A percentile compares a stretch with the other conserved stretches of the same genome.
These are phyloP conservation scores for Chlorella sp. DNA, from an alignment of 139 green algal genomes.

Conservation along the genomic window DNA sequence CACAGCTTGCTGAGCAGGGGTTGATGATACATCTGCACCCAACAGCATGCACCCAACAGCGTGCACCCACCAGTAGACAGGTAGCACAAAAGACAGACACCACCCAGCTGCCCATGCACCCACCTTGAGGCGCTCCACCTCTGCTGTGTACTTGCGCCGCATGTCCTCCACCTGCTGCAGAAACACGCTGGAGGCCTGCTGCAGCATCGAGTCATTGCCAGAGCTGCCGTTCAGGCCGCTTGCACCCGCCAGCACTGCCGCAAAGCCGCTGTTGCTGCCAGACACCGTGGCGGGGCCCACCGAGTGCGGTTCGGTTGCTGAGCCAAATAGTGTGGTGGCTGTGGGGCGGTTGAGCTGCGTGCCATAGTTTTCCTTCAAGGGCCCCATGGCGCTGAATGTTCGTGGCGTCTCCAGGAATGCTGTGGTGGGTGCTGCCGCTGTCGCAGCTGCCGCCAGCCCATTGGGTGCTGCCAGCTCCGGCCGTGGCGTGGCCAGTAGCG, in stretches of 20 bases:
- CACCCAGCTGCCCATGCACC: neutral
- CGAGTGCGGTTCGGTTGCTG: too few species aligned
- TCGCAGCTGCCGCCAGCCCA: neutral
- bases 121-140: slow-evolving; percentile 53
- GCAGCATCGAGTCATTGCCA: slow-evolving; percentile 37
- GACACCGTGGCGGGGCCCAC: too few species aligned
- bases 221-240: neutral
- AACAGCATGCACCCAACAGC: neutral
- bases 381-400: neutral
- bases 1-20: neutral
- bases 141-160: slow-evolving; percentile 44
- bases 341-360: neutral
- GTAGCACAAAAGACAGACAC: too few species aligned
- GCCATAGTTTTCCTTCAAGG: slow-evolving; percentile 2
- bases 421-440: neutral
- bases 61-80: neutral
- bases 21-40: neutral
- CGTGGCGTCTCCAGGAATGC: neutral
- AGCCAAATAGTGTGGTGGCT: neutral
- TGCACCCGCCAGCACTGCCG: neutral
- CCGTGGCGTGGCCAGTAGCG: neutral
- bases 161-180: slow-evolving; percentile 52
- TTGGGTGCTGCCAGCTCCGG: neutral
- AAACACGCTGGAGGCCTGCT: slow-evolving; percentile 53
- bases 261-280: neutral